A percentile compares a stretch with the other conserved stretches of the same genome.
Conservation (phyloP, 371 early-diverging fungal genomes). For the Mucor indicus region DNA sequence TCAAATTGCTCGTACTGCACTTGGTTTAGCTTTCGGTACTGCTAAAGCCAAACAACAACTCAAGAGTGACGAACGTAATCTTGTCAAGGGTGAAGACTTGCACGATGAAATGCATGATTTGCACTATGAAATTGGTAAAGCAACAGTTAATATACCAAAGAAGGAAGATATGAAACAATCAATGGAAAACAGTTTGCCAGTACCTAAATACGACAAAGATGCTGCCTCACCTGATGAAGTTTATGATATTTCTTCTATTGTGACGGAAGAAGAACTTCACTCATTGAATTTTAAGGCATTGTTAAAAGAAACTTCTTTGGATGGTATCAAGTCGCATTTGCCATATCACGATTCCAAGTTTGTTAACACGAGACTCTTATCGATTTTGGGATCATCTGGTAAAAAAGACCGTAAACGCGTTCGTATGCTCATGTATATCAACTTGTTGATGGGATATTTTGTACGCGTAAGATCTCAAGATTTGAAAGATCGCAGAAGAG, state of each 20-base stretch:
- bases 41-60: constrained; percentile 80
- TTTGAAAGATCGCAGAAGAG: constrained; percentile 52
- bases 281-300: constrained; percentile 57
- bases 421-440: constrained; percentile 68
- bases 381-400: constrained; percentile 43
- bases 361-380: constrained; percentile 44
- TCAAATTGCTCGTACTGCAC: constrained; percentile 59
- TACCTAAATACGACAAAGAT: constrained; percentile 69
- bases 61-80: constrained; percentile 78
- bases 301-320: constrained; percentile 39
- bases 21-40: constrained; percentile 91
- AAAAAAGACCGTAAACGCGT: constrained; percentile 62
- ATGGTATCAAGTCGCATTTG: constrained; percentile 33
- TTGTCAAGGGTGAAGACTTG: constrained; percentile 60
- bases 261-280: constrained; percentile 59
- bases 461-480: constrained; percentile 44
- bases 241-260: constrained; percentile 71
- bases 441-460: constrained; percentile 68
- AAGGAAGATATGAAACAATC: constrained; percentile 50
- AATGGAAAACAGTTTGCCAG: constrained; percentile 57
- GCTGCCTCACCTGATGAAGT: constrained; percentile 68
- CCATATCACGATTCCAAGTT: constrained; percentile 52
- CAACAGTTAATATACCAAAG: constrained; percentile 47
- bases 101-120: constrained; percentile 57
- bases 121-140: constrained; percentile 56